phyloP scores from a whole-genome alignment of 371 early-diverging fungal species.

The Mucor piriformis region DNA sequence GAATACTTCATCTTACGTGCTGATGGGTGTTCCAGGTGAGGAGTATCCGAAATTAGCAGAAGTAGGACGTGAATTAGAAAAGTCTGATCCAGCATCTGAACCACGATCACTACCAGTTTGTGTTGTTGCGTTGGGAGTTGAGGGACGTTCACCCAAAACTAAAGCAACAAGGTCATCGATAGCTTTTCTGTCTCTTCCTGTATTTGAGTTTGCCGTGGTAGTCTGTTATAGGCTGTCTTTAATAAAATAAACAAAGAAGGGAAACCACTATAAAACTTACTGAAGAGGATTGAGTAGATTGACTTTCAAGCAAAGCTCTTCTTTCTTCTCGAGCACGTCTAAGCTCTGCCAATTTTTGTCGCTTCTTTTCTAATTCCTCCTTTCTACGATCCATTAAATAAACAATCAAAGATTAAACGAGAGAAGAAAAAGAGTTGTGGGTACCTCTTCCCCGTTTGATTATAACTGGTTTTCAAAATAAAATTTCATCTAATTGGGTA shows the following conservation, averaged over 20 bases:
- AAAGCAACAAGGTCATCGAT: slow-evolving; percentile 84
- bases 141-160: slow-evolving; percentile 78
- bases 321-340: slow-evolving; percentile 85
- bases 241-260: not conserved
- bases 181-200: slow-evolving; percentile 56
- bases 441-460: no score
- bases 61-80: slow-evolving; percentile 44
- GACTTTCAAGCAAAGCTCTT: slow-evolving; percentile 58
- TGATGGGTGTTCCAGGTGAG: slow-evolving; percentile 48
- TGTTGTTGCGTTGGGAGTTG: slow-evolving; percentile 51
- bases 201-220: slow-evolving; percentile 15
- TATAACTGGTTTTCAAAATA: not conserved
- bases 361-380: slow-evolving; percentile 89
- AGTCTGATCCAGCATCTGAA: slow-evolving; percentile 61
- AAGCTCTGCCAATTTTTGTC: slow-evolving; percentile 88
- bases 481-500: no score
- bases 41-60: slow-evolving; percentile 50
- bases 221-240: not conserved
- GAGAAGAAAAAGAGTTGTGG: not conserved
- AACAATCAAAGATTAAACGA: not conserved
- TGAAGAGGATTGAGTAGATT: slow-evolving; percentile 41
- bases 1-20: slow-evolving; percentile 41
- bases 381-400: slow-evolving; percentile 70
- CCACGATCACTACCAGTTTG: slow-evolving; percentile 49
- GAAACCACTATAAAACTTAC: not conserved